Base-by-base conservation (phyloP, 208 protist genomes). In the Blastocrithidia nonstop region DNA sequence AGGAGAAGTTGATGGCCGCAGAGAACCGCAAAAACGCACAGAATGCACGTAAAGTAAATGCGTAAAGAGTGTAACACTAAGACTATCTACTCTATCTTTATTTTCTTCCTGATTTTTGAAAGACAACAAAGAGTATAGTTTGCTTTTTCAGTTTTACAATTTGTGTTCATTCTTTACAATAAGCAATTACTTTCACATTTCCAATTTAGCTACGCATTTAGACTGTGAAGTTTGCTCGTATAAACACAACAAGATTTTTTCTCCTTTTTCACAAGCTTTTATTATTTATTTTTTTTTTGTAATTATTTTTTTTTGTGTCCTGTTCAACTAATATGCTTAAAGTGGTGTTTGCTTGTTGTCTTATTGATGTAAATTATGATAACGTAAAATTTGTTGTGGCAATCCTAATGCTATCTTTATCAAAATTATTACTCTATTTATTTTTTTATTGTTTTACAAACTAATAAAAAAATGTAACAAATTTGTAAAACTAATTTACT, bases 1-100 rank as follows among this genome's bases (percentile, higher is more conserved):
- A 90, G 73, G 62, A 81, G 61, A 71, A 66, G 60, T 71, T 85
- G 26, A 76, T 85, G 45, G 78, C 72, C 33, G 78, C 78, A 20
- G 70, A 81, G 70, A 61, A 52, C 17, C 72, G 70, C 61, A 79
- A 78, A 60, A 61, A 46, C 31, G 66, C 50, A 29, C 62, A 47
- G 50, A 53, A 50, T 33, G 49, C 27, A 32, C 71, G 66, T 50
- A 83, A 84, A 68, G 57, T 43, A 33, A 65, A 66, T 51, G 77
- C 78, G 60, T 82, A 73, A 45, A 23, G 2, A 17, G 45, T 6
- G 27, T 25, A 13, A 33, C 38, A 45, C 19, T 11, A 15, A 5
- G 13, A n/a, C n/a, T n/a, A n/a, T n/a, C n/a, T n/a, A n/a, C n/a
- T n/a, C n/a, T n/a, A n/a, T n/a, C n/a, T n/a, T n/a, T n/a, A n/a